Percentiles rank a stretch among this genome's conserved stretches.
Evolutionary conservation across 805 yeast genomes (phyloP).

Genomic region (Starmerella powellii): DNA sequence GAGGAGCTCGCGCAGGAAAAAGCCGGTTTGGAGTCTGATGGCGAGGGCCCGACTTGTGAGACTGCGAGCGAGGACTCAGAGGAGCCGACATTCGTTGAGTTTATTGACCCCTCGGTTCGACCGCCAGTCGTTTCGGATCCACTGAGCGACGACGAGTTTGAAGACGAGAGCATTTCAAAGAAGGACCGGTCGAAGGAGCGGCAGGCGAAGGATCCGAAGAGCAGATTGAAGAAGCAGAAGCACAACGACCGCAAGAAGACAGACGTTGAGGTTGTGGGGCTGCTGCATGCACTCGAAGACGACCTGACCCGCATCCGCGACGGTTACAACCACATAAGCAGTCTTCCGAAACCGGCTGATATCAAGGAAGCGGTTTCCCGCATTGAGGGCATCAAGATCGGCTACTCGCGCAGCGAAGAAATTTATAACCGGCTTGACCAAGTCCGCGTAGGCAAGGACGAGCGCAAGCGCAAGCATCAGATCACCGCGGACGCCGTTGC

Average conservation of each 20-base stretch:
- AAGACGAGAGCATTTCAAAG: not conserved
- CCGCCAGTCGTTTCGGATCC: slow-evolving; percentile 2
- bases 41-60: slow-evolving; percentile 13
- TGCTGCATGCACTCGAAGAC: slow-evolving; percentile 2
- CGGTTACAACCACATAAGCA: slow-evolving; percentile 2
- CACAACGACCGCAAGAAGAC: slow-evolving; percentile 3
- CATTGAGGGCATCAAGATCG: slow-evolving; percentile 8
- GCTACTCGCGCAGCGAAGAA: slow-evolving; percentile 12
- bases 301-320: slow-evolving; percentile 12
- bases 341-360: not conserved
- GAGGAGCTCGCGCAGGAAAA: not conserved
- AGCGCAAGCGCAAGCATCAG: slow-evolving; percentile 16
- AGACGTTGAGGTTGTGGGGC: slow-evolving; percentile 1
- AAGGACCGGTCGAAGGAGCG: slow-evolving; percentile 11
- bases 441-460: slow-evolving; percentile 10
- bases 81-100: slow-evolving; percentile 6
- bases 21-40: too few species aligned
- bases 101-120: not conserved
- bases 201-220: slow-evolving; percentile 2
- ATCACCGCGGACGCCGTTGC: slow-evolving; percentile 17
- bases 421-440: slow-evolving; percentile 17
- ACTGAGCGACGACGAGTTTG: not conserved
- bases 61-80: slow-evolving; percentile 14
- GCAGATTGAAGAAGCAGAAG: slow-evolving; percentile 5
- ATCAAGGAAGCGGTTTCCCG: slow-evolving; percentile 6